Conservation (phyloP, 2,329 filamentous ascomycete species). For the Emydomyces testavorans region DNA sequence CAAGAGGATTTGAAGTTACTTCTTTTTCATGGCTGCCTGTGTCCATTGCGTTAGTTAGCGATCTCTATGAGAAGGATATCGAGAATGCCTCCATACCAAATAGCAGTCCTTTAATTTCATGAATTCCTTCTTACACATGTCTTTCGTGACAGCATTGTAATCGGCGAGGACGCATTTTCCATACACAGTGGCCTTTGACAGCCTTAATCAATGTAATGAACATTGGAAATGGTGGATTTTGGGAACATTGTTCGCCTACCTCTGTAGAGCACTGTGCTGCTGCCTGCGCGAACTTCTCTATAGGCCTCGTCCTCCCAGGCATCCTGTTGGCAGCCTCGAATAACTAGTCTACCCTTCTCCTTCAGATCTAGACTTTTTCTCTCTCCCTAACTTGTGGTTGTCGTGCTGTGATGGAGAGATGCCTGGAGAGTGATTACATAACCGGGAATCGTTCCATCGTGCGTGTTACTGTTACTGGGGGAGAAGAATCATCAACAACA, state of each 20-base stretch:
- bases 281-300: conserved; percentile 57
- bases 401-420: neutral
- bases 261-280: conserved; percentile 55
- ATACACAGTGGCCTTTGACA: conserved; percentile 61
- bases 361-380: neutral
- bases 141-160: conserved; percentile 80
- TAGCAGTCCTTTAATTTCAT: conserved; percentile 78
- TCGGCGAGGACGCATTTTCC: conserved; percentile 85
- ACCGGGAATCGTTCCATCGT: neutral
- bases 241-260: conserved; percentile 37
- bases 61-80: neutral
- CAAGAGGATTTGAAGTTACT: conserved; percentile 19
- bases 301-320: conserved; percentile 46
- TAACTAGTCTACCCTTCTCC: neutral
- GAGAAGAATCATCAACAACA: neutral
- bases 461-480: neutral
- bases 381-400: neutral
- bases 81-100: conserved; percentile 44
- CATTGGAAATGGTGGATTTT: neutral
- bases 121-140: conserved; percentile 82
- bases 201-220: conserved; percentile 9
- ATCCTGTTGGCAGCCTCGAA: conserved; percentile 23
- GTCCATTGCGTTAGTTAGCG: neutral
- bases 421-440: too few species aligned
- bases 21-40: conserved; percentile 44